Conservation (phyloP, 108 stramenopile species). For the Cyclotella choctawhatcheeana region DNA sequence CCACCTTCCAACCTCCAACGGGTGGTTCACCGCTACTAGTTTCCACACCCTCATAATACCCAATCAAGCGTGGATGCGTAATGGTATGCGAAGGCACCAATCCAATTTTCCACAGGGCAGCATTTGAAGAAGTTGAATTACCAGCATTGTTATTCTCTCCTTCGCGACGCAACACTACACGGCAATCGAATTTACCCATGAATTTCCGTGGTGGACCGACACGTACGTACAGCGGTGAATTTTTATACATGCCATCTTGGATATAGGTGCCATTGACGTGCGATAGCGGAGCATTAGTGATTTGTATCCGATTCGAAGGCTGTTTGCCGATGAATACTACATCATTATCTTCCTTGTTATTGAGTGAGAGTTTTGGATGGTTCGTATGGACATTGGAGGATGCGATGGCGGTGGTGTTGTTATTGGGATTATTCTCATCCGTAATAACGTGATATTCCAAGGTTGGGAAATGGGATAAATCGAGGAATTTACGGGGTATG, state of each 20-base stretch:
- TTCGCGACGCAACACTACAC: conserved; percentile 43
- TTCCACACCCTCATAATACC: conserved; percentile 29
- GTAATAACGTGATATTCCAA: too few relatives aligned
- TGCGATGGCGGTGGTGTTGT: too few relatives aligned
- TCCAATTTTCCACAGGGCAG: conserved; percentile 36
- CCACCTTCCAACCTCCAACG: conserved; percentile 38
- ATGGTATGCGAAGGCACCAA: conserved; percentile 34
- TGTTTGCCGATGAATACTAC: conserved; percentile 19
- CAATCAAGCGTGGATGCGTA: conserved; percentile 31
- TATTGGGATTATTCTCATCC: too few relatives aligned
- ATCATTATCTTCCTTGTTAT: too few relatives aligned
- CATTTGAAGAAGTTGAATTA: not conserved
- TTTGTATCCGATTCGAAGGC: conserved; percentile 15
- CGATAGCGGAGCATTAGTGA: conserved; percentile 34
- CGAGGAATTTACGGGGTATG: too few relatives aligned
- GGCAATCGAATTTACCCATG: conserved; percentile 45
- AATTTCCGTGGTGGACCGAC: conserved; percentile 48
- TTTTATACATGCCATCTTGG: conserved; percentile 34
- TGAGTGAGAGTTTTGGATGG: too few relatives aligned
- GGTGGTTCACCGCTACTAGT: conserved; percentile 22
- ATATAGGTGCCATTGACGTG: conserved; percentile 54
- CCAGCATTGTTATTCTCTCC: not conserved
- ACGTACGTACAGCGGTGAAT: conserved; percentile 37
- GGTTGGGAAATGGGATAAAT: too few relatives aligned
- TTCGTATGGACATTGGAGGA: too few relatives aligned